phyloP scores from a whole-genome alignment of 805 yeast genomes.

The Pichia phayaonensis region DNA sequence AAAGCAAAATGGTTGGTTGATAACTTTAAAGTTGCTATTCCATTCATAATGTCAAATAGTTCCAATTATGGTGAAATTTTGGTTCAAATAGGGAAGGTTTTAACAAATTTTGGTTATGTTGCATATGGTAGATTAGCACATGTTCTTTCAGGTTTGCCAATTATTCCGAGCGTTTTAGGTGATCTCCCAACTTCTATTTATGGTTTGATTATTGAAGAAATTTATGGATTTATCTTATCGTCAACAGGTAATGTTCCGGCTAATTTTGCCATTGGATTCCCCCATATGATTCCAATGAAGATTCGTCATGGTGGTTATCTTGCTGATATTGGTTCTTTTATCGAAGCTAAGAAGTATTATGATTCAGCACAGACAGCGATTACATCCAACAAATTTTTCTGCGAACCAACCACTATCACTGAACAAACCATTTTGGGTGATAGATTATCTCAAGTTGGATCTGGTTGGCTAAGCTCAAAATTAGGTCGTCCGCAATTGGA shows the following conservation, averaged over 20 bases:
- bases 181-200: conserved; percentile 31
- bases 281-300: conserved; percentile 54
- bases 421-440: conserved; percentile 34
- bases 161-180: conserved; percentile 17
- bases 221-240: conserved; percentile 51
- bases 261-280: conserved; percentile 27
- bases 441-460: conserved; percentile 39
- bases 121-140: conserved; percentile 36
- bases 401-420: conserved; percentile 28
- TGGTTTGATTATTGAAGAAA: conserved; percentile 51
- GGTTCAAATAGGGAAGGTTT: conserved; percentile 29
- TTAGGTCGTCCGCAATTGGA: conserved; percentile 36
- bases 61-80: conserved; percentile 18
- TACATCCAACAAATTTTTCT: conserved; percentile 31
- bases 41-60: conserved; percentile 25
- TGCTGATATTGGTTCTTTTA: conserved; percentile 55
- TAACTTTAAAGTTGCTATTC: conserved; percentile 24
- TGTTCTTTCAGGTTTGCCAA: conserved; percentile 25
- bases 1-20: conserved; percentile 24
- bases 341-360: conserved; percentile 55
- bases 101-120: conserved; percentile 29
- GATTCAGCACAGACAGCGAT: conserved; percentile 41
- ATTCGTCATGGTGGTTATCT: conserved; percentile 60
- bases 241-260: conserved; percentile 29
- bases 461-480: conserved; percentile 70